These are phyloP conservation scores for Schizosaccharomyces cryophilus DNA, from an alignment of 805 yeast genomes.

Conservation along the genomic window DNA sequence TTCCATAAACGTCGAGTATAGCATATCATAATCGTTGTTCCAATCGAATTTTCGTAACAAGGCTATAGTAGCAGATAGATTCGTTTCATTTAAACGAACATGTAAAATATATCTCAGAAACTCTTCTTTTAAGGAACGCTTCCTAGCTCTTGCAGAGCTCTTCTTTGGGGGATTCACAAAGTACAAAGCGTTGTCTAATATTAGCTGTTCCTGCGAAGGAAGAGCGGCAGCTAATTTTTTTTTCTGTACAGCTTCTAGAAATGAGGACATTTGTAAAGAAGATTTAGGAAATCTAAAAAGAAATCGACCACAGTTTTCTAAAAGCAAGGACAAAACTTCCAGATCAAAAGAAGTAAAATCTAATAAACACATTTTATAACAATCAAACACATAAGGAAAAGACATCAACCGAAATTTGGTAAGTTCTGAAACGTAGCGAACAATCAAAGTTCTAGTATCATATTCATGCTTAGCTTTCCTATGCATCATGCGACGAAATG, in stretches of 20 bases:
- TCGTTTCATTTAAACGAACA: constrained; percentile 22
- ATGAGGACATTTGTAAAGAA: constrained; percentile 31
- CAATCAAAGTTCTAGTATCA: constrained; percentile 12
- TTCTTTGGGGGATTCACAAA: constrained; percentile 21
- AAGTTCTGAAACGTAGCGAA: constrained; percentile 47
- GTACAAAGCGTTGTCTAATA: constrained; percentile 24
- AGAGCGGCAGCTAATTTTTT: constrained; percentile 26
- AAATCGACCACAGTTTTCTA: constrained; percentile 50
- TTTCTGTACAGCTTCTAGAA: constrained; percentile 31
- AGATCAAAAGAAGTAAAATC: constrained; percentile 31
- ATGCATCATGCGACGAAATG: constrained; percentile 9
- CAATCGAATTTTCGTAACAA: constrained; percentile 25
- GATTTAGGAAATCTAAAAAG: constrained; percentile 34
- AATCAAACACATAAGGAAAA: constrained; percentile 45
- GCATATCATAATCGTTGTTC: constrained; percentile 16
- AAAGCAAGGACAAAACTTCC: constrained; percentile 42
- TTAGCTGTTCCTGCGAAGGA: constrained; percentile 29
- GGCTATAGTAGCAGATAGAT: constrained; percentile 16
- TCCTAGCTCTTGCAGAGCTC: constrained; percentile 9
- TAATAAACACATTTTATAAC: constrained; percentile 34
- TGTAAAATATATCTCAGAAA: constrained; percentile 29
- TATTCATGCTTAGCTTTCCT: constrained; percentile 6
- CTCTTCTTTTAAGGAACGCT: constrained; percentile 12
- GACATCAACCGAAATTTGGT: constrained; percentile 56
- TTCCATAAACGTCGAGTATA: constrained; percentile 22